phyloP scores from a whole-genome alignment of 164 flowering plant species.

The Macadamia tetraphylla region DNA sequence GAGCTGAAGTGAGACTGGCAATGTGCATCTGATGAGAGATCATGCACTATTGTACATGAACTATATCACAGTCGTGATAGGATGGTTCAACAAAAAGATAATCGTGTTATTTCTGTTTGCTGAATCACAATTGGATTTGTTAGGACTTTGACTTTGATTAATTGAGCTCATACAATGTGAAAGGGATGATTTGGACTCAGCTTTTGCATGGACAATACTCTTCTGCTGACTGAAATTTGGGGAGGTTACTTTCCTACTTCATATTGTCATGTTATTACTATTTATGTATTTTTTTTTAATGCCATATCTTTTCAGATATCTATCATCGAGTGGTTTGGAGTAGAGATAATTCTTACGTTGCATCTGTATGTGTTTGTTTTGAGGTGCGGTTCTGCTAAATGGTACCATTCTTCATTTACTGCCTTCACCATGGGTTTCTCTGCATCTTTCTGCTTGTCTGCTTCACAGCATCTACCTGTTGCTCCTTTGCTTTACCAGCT shows the following conservation, averaged over 20 bases:
- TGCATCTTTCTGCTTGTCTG: constrained; percentile 7
- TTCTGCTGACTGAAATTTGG: constrained; percentile 30
- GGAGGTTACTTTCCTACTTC: constrained; percentile 43
- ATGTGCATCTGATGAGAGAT: constrained; percentile 9
- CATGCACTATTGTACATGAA: not conserved
- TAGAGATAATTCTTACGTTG: constrained; percentile 14
- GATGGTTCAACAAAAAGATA: constrained; percentile 12
- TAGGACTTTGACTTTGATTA: constrained; percentile 31
- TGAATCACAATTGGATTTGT: constrained; percentile 26
- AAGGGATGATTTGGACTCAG: constrained; percentile 16
- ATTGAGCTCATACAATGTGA: constrained; percentile 18
- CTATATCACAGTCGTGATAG: constrained; percentile 24
- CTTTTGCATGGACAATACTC: constrained; percentile 18
- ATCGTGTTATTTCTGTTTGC: constrained; percentile 22
- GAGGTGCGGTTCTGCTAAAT: constrained; percentile 49
- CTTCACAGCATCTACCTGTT: constrained; percentile 9
- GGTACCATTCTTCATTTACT: constrained; percentile 34
- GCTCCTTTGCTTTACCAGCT: constrained; percentile 1
- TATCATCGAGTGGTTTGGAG: constrained; percentile 11
- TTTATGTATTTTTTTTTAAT: constrained; percentile 3
- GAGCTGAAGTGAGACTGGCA: constrained; percentile 20
- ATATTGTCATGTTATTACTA: constrained; percentile 12
- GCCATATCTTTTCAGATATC: not conserved
- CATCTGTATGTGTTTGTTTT: constrained; percentile 36
- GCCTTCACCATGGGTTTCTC: constrained; percentile 27